Percentiles rank a stretch among this genome's conserved stretches.
Evolutionary conservation across 352 stramenopile genomes (phyloP).

Genomic region (Pythium aquatile): DNA sequence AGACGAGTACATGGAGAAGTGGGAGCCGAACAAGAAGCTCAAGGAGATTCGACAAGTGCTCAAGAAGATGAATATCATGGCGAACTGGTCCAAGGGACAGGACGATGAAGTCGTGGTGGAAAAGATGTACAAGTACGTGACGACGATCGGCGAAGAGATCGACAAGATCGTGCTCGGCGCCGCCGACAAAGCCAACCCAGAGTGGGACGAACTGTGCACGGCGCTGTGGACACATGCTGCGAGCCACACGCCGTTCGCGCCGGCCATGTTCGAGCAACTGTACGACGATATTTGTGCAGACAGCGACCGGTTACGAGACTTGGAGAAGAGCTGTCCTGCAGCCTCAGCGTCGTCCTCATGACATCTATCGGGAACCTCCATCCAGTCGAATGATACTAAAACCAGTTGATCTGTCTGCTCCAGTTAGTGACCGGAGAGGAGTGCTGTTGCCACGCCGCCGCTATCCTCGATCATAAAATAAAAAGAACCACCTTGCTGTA

Average conservation of each 20-base stretch:
- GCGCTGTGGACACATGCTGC: constrained; percentile 81
- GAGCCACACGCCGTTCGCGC: constrained; percentile 70
- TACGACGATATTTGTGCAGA: constrained; percentile 87
- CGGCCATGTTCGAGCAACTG: constrained; percentile 75
- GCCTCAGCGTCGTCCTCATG: constrained; percentile 22
- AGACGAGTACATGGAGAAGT: constrained; percentile 70
- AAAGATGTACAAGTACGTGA: constrained; percentile 87
- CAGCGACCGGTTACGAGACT: constrained; percentile 30
- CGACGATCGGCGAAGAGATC: constrained; percentile 75
- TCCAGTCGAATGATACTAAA: neutral
- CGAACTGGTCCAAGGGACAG: constrained; percentile 75
- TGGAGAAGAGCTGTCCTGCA: neutral
- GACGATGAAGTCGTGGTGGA: constrained; percentile 83
- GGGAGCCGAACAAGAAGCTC: constrained; percentile 71
- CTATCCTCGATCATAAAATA: neutral
- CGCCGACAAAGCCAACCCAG: constrained; percentile 21
- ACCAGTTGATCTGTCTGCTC: neutral
- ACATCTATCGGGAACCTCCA: neutral
- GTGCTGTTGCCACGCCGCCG: neutral
- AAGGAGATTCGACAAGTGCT: constrained; percentile 77
- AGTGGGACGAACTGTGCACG: constrained; percentile 77
- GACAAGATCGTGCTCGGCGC: constrained; percentile 68
- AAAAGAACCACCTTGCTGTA: constrained; percentile 3
- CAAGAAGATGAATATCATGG: constrained; percentile 89
- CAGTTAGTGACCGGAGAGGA: neutral